Percentiles rank a stretch among this genome's conserved stretches.
phyloP scores from a whole-genome alignment of 257 asterid species.

The Buddleja alternifolia region DNA sequence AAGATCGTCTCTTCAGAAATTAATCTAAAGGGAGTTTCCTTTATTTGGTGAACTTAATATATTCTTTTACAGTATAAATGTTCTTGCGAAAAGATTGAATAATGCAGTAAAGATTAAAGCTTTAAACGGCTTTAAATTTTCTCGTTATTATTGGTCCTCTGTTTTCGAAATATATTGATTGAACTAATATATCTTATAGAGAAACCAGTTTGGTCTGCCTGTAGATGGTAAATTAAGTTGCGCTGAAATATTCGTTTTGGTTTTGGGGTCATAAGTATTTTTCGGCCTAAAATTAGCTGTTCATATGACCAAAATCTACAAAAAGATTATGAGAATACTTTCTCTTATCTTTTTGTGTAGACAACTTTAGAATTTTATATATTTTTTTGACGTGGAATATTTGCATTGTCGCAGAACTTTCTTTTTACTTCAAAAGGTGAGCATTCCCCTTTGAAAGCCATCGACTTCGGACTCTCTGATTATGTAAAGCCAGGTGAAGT shows the following conservation, averaged over 20 bases:
- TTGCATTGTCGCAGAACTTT: conserved; percentile 56
- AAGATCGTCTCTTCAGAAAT: not conserved
- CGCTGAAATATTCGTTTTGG: too few species aligned
- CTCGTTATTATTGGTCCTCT: too few species aligned
- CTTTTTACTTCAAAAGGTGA: conserved; percentile 60
- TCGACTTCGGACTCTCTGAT: conserved; percentile 86
- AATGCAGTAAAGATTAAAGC: not conserved
- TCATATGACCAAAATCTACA: too few species aligned
- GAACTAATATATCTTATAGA: not conserved
- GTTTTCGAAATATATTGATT: not conserved
- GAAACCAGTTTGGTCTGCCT: too few species aligned
- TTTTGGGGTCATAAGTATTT: too few species aligned
- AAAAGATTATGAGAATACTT: too few species aligned
- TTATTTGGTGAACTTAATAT: conserved; percentile 11
- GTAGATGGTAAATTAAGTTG: too few species aligned
- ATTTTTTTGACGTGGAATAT: conserved; percentile 15
- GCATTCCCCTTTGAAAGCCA: conserved; percentile 69
- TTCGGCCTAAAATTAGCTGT: too few species aligned
- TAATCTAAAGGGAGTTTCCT: conserved; percentile 6
- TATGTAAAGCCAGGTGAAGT: conserved; percentile 72
- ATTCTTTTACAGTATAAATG: too few species aligned
- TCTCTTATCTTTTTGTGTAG: too few species aligned
- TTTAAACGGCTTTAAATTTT: not conserved
- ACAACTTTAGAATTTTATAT: too few species aligned
- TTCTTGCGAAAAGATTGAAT: too few species aligned